These are phyloP conservation scores for Lagenidium giganteum DNA, from an alignment of 352 stramenopile genomes.

Conservation along the genomic window DNA sequence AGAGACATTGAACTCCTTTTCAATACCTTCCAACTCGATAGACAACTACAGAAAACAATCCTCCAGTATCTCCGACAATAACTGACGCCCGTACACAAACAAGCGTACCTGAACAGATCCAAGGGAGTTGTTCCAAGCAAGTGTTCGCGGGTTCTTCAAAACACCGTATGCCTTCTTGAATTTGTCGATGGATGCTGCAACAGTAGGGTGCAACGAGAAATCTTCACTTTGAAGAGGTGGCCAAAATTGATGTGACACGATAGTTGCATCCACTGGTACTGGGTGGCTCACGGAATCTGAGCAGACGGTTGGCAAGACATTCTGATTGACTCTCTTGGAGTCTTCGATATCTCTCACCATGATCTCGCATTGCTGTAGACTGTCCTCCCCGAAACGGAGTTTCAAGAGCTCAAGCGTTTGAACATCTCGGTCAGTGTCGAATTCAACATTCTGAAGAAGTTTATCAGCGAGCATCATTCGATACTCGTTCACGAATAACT, in stretches of 20 bases:
- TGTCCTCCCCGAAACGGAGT: constrained; percentile 93
- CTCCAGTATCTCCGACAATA: constrained; percentile 5
- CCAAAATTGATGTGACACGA: constrained; percentile 98
- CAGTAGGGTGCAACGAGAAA: constrained; percentile 85
- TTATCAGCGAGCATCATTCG: constrained; percentile 97
- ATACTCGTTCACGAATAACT: constrained; percentile 99
- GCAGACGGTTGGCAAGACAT: constrained; percentile 63
- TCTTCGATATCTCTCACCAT: constrained; percentile 98
- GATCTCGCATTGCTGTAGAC: constrained; percentile 95
- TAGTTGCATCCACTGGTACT: constrained; percentile 83
- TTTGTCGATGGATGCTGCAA: constrained; percentile 73
- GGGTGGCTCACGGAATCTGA: background rate
- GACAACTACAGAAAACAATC: constrained; percentile 24
- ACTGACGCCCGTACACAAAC: too few species aligned
- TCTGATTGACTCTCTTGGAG: constrained; percentile 92
- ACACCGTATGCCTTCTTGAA: constrained; percentile 91
- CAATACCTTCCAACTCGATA: constrained; percentile 87
- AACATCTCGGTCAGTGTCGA: constrained; percentile 91
- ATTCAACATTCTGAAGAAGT: constrained; percentile 91
- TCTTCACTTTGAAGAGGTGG: constrained; percentile 92
- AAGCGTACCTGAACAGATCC: constrained; percentile 85
- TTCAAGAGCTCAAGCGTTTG: constrained; percentile 97
- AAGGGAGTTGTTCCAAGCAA: constrained; percentile 93
- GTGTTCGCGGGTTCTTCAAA: constrained; percentile 91
- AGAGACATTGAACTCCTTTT: constrained; percentile 86